Conservation (phyloP, 345 rosid species). For the Clarkia xantiana region DNA sequence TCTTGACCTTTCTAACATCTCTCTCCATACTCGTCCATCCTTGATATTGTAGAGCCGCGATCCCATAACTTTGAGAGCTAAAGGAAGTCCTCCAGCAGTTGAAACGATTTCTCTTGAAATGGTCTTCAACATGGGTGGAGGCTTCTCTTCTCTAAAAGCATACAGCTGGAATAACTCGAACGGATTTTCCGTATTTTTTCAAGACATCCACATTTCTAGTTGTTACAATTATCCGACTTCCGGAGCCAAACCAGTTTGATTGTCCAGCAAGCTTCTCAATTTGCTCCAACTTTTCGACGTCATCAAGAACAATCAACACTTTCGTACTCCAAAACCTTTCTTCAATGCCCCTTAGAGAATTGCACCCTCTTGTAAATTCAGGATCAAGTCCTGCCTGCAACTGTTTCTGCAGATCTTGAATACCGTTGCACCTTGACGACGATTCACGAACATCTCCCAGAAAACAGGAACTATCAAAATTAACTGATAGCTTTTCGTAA, state of each 20-base stretch:
- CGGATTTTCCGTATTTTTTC: neutral
- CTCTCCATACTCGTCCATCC: slow-evolving; percentile 4
- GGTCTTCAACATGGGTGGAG: neutral
- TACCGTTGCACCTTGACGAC: neutral
- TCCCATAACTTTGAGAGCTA: slow-evolving; percentile 7
- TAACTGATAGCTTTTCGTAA: neutral
- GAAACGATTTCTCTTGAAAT: slow-evolving; percentile 1
- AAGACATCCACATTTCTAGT: neutral
- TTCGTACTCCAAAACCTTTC: neutral
- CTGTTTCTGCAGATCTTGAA: neutral
- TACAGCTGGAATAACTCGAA: neutral
- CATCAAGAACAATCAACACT: neutral
- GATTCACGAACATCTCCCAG: neutral
- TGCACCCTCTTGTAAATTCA: neutral
- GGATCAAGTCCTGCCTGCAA: neutral
- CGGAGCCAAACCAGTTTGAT: neutral
- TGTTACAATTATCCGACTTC: neutral
- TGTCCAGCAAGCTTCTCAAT: neutral
- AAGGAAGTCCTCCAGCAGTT: slow-evolving; percentile 2
- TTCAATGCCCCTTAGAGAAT: neutral
- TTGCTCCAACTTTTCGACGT: neutral
- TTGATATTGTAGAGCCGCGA: neutral
- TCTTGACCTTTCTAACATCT: neutral
- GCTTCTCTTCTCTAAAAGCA: slow-evolving; percentile 1
- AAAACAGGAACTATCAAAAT: neutral